Evolutionary conservation across 805 yeast species (phyloP).

Genomic region (Hanseniaspora meyeri): DNA sequence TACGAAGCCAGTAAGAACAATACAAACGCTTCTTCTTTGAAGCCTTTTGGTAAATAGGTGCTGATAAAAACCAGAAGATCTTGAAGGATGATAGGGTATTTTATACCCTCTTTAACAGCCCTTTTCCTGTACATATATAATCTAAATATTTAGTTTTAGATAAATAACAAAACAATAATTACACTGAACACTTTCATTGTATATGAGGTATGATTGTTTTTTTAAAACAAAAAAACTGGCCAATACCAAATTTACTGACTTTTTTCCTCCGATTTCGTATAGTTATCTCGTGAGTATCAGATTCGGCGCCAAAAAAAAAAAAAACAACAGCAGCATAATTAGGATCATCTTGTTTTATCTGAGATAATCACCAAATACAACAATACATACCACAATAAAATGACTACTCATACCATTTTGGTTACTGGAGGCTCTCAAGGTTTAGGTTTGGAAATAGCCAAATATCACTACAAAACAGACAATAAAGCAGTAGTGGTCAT

Average conservation of each 20-base stretch:
- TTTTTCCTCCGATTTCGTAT: too few species aligned
- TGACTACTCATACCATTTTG: conserved; percentile 41
- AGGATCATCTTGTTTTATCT: background rate
- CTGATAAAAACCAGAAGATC: background rate
- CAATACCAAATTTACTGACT: too few species aligned
- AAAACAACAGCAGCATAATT: background rate
- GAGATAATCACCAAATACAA: background rate
- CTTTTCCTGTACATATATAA: too few species aligned
- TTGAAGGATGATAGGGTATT: background rate
- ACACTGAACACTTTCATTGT: too few species aligned
- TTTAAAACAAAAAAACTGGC: too few species aligned
- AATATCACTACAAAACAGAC: conserved; percentile 32
- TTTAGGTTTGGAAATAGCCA: conserved; percentile 68
- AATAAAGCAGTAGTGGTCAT: conserved; percentile 54
- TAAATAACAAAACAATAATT: too few species aligned
- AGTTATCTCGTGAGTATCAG: background rate
- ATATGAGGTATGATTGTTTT: too few species aligned
- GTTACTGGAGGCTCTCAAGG: conserved; percentile 96
- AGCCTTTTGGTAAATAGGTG: background rate
- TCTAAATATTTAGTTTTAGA: too few species aligned
- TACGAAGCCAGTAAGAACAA: conserved; percentile 37
- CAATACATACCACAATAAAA: background rate
- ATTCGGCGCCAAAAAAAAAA: background rate
- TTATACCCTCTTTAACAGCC: too few species aligned
- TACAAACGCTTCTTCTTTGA: background rate